Base-by-base conservation (phyloP, 2,329 filamentous ascomycete species). In the Sclerotinia nivalis region DNA sequence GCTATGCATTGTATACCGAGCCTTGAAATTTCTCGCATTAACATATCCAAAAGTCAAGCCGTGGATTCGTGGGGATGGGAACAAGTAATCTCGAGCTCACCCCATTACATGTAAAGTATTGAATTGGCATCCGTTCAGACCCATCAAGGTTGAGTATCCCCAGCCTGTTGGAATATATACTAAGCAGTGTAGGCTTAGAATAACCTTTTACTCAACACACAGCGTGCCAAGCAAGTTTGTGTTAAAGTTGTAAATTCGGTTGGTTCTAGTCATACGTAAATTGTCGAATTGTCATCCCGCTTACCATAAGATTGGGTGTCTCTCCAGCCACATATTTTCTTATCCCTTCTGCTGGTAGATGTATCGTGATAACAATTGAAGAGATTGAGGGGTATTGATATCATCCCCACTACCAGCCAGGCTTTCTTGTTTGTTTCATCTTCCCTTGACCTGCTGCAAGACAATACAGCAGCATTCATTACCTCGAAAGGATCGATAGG, bases 391-490 rank as follows among this genome's bases (percentile, higher is more conserved):
- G 40, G 58, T 15, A 28, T 45, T 50, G 22, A 18, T 7, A 8
- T 37, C 45, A 50, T 25, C 60, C 28, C 60, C 60, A 50, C 45
- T 34, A 50, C 45, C 7, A 64, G 37, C 12, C 43, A 64, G 13
- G 20, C 20, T 25, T 47, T 61, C 8, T 37, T 62, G 28, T n/a
- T 49, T 34, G 59, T 62, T 62, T 49, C 45, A 64, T 64, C 60
- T 25, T 50, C 10, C n/a, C 20, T 50, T 13, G 28, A 37, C 22
- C 31, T 50, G 43, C 43, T 22, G 59, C 49, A 25, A 61, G 59
- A 62, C 15, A 34, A 31, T 34, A 20, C 28, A n/a, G 43, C 59
- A 62, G 59, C 40, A 47, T 31, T 28, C 58, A 61, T 22, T 31
- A n/a, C 28, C 12, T 49, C 25, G 25, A 28, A 62, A n/a, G 43